Evolutionary conservation across 2,329 filamentous ascomycete genomes (phyloP).

Genomic region (Pseudopithomyces maydicus): DNA sequence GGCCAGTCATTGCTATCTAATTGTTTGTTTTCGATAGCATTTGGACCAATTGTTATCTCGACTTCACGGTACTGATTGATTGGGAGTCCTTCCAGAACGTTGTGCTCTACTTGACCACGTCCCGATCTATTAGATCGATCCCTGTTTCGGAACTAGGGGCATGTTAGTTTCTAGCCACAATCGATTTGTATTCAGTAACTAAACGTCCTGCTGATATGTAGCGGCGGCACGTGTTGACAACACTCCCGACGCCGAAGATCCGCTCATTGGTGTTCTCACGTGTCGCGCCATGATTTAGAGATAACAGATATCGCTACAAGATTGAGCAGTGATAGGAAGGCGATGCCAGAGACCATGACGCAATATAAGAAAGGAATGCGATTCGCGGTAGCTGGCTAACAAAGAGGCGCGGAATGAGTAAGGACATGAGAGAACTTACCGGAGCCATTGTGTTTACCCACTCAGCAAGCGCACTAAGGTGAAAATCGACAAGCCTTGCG

Average conservation of each 20-base stretch:
- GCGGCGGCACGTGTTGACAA: no score
- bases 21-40: constrained; percentile 65
- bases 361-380: constrained; percentile 5
- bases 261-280: no score
- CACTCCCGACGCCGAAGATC: no score
- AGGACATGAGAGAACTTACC: constrained; percentile 30
- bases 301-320: neutral
- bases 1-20: constrained; percentile 71
- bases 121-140: constrained; percentile 63
- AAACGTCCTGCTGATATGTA: neutral
- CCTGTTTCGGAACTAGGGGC: constrained; percentile 58
- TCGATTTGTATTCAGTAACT: no score
- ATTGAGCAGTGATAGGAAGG: neutral
- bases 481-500: constrained; percentile 21
- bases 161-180: neutral
- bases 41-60: constrained; percentile 68
- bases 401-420: constrained; percentile 4
- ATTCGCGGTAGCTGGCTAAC: neutral
- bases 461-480: constrained; percentile 17
- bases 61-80: constrained; percentile 88
- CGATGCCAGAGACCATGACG: neutral
- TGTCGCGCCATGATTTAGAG: neutral
- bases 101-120: constrained; percentile 65
- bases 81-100: constrained; percentile 75
- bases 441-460: constrained; percentile 36